These are phyloP conservation scores for Aspergillus japonicus DNA, from an alignment of 2,329 filamentous ascomycete genomes.

Conservation along the genomic window DNA sequence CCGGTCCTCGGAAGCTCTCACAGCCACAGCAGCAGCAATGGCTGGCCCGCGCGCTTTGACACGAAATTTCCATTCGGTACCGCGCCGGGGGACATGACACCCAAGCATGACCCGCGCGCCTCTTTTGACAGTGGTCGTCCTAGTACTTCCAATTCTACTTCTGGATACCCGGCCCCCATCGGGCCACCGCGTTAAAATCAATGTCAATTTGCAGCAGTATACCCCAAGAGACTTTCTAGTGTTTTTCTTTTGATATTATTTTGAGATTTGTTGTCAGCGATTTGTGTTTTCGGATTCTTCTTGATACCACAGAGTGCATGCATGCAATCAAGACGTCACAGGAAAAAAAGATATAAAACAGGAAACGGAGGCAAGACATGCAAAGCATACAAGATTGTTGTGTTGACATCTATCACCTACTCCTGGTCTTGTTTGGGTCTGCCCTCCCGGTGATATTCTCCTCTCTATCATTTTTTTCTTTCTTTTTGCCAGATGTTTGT, in stretches of 20 bases:
- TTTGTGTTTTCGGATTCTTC: slow-evolving; percentile 23
- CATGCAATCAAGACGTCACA: slow-evolving; percentile 13
- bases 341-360: slow-evolving; percentile 11
- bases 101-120: slow-evolving; percentile 77
- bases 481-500: not conserved
- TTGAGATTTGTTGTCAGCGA: slow-evolving; percentile 37
- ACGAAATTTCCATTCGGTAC: slow-evolving; percentile 65
- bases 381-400: slow-evolving; percentile 4
- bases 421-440: not conserved
- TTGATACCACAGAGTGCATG: slow-evolving; percentile 35
- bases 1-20: slow-evolving; percentile 54
- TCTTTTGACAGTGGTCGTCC: slow-evolving; percentile 90
- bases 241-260: slow-evolving; percentile 35
- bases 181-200: slow-evolving; percentile 80
- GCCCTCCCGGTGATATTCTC: slow-evolving; percentile 1
- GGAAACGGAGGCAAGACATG: slow-evolving; percentile 1
- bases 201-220: slow-evolving; percentile 48
- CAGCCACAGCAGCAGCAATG: slow-evolving; percentile 62
- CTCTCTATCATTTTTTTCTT: not conserved
- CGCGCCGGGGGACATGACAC: slow-evolving; percentile 73
- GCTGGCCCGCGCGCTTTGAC: slow-evolving; percentile 56
- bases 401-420: not conserved
- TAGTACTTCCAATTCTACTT: slow-evolving; percentile 94
- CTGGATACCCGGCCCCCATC: slow-evolving; percentile 92
- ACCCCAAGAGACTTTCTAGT: slow-evolving; percentile 41